Percentiles rank a stretch among this genome's conserved stretches.
Evolutionary conservation across 2,329 filamentous ascomycete species (phyloP).

Genomic region (Colletotrichum simmondsii): DNA sequence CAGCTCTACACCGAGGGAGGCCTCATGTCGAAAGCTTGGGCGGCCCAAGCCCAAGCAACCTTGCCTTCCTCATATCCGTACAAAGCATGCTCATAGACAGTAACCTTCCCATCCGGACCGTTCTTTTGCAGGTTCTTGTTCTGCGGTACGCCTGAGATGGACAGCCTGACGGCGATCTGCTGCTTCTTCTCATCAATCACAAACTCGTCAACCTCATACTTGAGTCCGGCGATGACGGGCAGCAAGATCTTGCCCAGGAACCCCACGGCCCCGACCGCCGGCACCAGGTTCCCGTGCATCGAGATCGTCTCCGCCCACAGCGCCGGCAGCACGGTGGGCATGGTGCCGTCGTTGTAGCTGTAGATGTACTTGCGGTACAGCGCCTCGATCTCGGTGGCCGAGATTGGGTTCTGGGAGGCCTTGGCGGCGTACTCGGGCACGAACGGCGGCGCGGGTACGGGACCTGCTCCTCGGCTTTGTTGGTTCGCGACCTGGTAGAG

Average conservation of each 20-base stretch:
- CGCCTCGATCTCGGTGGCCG: background rate
- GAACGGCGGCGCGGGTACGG: background rate
- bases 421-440: background rate
- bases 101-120: background rate
- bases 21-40: conserved; percentile 4
- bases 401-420: background rate
- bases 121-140: conserved; percentile 8
- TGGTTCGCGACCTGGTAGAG: conserved; percentile 9
- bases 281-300: background rate
- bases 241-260: background rate
- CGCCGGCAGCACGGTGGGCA: background rate
- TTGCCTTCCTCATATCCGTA: conserved; percentile 1
- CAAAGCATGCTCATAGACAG: conserved; percentile 4
- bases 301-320: background rate
- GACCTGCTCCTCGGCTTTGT: background rate
- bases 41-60: conserved; percentile 3
- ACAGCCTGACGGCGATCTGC: conserved; percentile 10
- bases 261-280: background rate
- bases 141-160: conserved; percentile 9
- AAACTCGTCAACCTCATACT: conserved; percentile 13
- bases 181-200: conserved; percentile 16
- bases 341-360: conserved; percentile 11
- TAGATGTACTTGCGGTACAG: conserved; percentile 13
- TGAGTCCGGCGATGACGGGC: conserved; percentile 10
- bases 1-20: background rate